Evolutionary conservation across 305 asterid genomes (phyloP), one percentile per base, ranked within the genome.

Genomic region (Coffea humblotiana): DNA sequence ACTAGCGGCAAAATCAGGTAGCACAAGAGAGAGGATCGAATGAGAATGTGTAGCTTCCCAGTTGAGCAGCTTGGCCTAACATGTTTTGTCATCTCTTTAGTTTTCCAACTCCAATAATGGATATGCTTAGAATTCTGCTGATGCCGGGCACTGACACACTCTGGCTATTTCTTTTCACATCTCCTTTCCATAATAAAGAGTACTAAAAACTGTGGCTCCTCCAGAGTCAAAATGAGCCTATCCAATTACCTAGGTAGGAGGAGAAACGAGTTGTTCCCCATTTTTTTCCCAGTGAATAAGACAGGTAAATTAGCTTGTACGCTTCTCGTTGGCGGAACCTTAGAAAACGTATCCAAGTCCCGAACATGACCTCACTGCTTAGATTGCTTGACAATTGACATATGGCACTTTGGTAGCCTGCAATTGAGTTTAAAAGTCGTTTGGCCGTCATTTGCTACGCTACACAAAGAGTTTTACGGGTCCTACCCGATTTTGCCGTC

Each of bases 1-100:
- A 75, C 40, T 47, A 81, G 27, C 15, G 77, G 13, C 37, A 69
- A 51, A 32, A 76, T 21, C 40, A 80, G 73, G 43, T 40, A 64
- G 69, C 78, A 56, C 67, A 72, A 18, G 3, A 67, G 60, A 60
- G 35, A 6, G 21, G 37, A 52, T 27, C 49, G 5, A 27, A 37
- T 0, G 51, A 68, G 3, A 14, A 8, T 3, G 6, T 40, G 2
- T 23, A 14, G 64, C 43, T 49, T 51, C 48, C 27, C 16, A 3
- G 10, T 29, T 49, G 65, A 9, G 64, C 43, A 4, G 25, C 63
- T 64, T 35, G 45, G 73, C 9, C 69, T 4, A 52, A 27, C 65
- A 2, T 65, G 21, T 48, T 65, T 48, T 49, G 13, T 23, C 74
- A 75, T 64, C 6, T 21, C 35, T 32, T 48, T 40, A 40, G 2